Base-by-base conservation (phyloP, 1,284 basidiomycete species). In the Omphalotus olearius region DNA sequence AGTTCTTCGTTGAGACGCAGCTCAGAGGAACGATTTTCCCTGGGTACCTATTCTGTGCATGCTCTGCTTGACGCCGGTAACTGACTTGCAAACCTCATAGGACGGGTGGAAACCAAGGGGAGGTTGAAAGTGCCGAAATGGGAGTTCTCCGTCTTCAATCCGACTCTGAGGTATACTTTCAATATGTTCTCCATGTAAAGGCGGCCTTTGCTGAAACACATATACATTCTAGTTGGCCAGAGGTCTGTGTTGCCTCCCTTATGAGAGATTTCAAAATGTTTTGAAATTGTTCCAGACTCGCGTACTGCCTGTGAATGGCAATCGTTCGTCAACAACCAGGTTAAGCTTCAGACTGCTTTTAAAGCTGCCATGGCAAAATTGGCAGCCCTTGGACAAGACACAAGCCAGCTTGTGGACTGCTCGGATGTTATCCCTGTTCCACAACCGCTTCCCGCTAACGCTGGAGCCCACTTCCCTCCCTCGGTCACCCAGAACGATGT, bases 121-220 rank as follows among this genome's bases (percentile, higher is more conserved):
- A 73, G 50, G 68, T 66, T 10, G 47, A 64, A 54, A 69, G 69
- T 9, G 66, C 70, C n/a, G 56, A 72, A 16, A 47, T 35, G 10
- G 69, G 70, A 33, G 71, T 70, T 53, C 60, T 74, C n/a, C 69
- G 72, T 45, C 64, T 74, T 17, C 67, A 69, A 51, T 72, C 70
- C n/a, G 72, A 74, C 62, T 62, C 59, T 25, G 60, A 59, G 43
- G 62, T 68, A 50, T 33, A 56, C 33, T 17, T 9, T 23, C n/a
- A 30, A 3, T 26, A 17, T 28, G 10, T 47, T 43, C 30, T 28
- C 39, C 39, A 57, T 47, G 57, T 28, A 5, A 4, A 4, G 13
- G 7, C 7, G 7, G n/a, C n/a, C 25, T 11, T 44, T 44, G n/a
- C 18, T 23, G 6, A 23, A 9, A 26, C n/a, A 16, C 1, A 42